These are phyloP conservation scores for Penicillium steckii DNA, from an alignment of 495 filamentous ascomycete species.

Conservation along the genomic window DNA sequence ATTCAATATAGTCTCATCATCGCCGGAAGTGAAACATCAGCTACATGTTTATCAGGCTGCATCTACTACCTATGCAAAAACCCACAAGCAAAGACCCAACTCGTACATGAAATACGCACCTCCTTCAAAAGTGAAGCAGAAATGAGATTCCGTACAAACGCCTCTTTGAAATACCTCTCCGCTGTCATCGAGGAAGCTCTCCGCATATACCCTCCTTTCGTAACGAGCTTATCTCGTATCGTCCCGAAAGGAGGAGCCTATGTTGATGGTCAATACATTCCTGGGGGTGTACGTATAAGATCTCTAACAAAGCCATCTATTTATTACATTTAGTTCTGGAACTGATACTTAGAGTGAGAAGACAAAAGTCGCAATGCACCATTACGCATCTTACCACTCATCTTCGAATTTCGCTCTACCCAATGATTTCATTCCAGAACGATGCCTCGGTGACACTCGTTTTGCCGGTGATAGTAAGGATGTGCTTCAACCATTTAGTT, in stretches of 20 bases:
- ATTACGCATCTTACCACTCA: conserved; percentile 39
- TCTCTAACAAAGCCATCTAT: no score
- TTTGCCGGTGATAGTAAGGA: conserved; percentile 36
- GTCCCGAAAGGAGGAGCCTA: conserved; percentile 29
- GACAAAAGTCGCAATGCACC: conserved; percentile 33
- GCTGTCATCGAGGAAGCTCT: conserved; percentile 46
- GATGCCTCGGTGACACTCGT: conserved; percentile 38
- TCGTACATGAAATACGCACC: conserved; percentile 45
- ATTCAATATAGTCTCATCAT: conserved; percentile 23
- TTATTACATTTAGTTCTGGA: no score
- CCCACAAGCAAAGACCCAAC: conserved; percentile 30
- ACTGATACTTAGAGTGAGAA: no score
- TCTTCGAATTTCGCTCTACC: conserved; percentile 35
- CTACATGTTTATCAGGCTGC: conserved; percentile 48
- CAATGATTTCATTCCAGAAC: conserved; percentile 40
- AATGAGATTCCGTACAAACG: conserved; percentile 44
- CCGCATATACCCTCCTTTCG: conserved; percentile 41
- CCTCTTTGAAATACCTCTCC: conserved; percentile 29
- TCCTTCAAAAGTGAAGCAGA: conserved; percentile 35
- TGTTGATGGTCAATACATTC: conserved; percentile 32
- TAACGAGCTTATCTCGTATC: conserved; percentile 24
- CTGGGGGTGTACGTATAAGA: conserved; percentile 20
- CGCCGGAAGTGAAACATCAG: conserved; percentile 58
- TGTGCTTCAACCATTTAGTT: conserved; percentile 40
- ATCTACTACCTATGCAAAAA: conserved; percentile 50